phyloP scores from a whole-genome alignment of 495 filamentous ascomycete species.

The Aspergillus indologenus region DNA sequence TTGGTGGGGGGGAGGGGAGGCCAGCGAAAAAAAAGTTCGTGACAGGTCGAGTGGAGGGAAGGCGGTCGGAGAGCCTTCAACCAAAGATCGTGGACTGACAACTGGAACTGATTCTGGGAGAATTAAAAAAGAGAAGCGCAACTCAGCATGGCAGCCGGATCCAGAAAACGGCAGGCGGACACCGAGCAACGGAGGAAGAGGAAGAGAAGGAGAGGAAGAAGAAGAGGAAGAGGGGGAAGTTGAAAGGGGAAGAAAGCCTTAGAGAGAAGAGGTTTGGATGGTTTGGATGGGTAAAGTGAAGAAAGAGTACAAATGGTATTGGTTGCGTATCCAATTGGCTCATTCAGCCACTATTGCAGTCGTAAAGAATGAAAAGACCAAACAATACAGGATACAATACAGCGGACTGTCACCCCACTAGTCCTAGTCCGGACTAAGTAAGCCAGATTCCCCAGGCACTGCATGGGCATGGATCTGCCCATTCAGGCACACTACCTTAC shows the following conservation, averaged over 20 bases:
- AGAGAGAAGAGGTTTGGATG: neutral
- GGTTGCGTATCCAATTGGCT: neutral
- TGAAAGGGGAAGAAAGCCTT: neutral
- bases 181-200: conserved; percentile 8
- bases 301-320: neutral
- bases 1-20: conserved; percentile 30
- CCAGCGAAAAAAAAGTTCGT: conserved; percentile 31
- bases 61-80: conserved; percentile 12
- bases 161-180: conserved; percentile 11
- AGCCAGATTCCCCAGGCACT: too few relatives aligned
- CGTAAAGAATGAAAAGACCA: neutral
- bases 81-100: neutral
- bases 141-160: conserved; percentile 21
- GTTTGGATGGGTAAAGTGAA: too few relatives aligned
- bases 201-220: neutral
- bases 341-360: neutral
- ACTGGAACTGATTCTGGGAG: neutral
- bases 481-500: too few relatives aligned
- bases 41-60: conserved; percentile 28
- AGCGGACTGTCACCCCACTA: neutral
- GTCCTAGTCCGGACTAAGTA: neutral
- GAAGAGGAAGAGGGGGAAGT: neutral
- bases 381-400: neutral
- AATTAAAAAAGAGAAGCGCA: conserved; percentile 5
- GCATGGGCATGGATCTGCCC: too few relatives aligned